Evolutionary conservation across 768 basidiomycete species (phyloP).

Genomic region (Rhodotorula diobovata): DNA sequence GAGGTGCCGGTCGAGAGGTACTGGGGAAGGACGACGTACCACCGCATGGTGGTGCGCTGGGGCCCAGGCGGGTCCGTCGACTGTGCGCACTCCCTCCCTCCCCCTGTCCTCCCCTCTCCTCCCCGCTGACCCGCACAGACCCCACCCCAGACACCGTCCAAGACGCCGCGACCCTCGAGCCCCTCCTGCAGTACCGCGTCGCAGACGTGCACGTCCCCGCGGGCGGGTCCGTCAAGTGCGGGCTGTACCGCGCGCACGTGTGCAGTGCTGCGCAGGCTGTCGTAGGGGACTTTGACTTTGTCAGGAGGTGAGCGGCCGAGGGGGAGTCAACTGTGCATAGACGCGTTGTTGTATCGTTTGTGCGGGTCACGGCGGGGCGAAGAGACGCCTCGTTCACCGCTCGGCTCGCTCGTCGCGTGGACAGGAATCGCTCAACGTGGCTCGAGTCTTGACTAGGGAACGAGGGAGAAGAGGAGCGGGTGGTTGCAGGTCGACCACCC

Average conservation of each 20-base stretch:
- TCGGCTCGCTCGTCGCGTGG: no score
- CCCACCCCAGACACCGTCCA: not conserved
- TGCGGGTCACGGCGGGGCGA: no score
- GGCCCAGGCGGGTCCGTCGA: conserved; percentile 21
- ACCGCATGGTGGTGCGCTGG: conserved; percentile 13
- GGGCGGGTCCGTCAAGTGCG: conserved; percentile 18
- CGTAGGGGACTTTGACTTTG: conserved; percentile 27
- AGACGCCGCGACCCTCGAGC: conserved; percentile 8
- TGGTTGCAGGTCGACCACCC: no score
- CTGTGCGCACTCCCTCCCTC: conserved; percentile 6
- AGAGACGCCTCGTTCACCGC: no score
- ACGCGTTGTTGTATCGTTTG: no score
- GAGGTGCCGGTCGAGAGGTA: not conserved
- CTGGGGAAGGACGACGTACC: conserved; percentile 16
- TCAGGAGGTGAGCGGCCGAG: not conserved
- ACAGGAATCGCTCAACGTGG: no score
- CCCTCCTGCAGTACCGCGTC: conserved; percentile 10
- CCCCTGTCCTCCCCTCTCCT: not conserved
- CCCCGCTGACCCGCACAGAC: not conserved
- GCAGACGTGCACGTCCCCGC: conserved; percentile 5
- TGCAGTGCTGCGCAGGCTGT: conserved; percentile 19
- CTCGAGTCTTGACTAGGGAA: no score
- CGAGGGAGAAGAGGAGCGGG: no score
- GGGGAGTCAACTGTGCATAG: no score
- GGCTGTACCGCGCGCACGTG: conserved; percentile 27